These are phyloP conservation scores for Cyberlindnera japonica DNA, from an alignment of 805 yeast genomes.

Conservation along the genomic window DNA sequence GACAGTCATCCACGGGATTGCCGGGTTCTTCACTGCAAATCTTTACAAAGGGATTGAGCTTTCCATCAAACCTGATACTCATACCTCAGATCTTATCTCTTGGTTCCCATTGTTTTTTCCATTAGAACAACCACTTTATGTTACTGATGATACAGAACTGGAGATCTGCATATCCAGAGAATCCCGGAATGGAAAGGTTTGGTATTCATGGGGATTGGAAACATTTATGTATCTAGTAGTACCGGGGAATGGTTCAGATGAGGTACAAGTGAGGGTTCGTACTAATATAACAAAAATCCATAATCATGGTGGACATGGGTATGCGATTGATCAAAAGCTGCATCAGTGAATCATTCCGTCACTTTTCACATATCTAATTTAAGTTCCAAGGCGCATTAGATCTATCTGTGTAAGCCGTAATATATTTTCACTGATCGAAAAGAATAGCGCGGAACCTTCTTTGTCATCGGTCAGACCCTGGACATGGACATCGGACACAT, in stretches of 20 bases:
- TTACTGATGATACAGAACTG: conserved; percentile 52
- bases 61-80: conserved; percentile 45
- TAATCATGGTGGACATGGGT: conserved; percentile 34
- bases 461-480: no score
- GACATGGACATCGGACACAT: no score
- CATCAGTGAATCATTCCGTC: background rate
- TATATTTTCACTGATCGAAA: no score
- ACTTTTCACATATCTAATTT: no score
- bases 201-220: conserved; percentile 70
- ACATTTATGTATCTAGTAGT: conserved; percentile 42
- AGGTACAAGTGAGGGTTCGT: conserved; percentile 33
- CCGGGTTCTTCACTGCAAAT: conserved; percentile 70
- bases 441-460: no score
- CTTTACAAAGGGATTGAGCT: conserved; percentile 57
- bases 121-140: conserved; percentile 46
- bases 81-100: conserved; percentile 46
- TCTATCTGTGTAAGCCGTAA: no score
- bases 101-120: conserved; percentile 75
- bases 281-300: conserved; percentile 39
- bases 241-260: conserved; percentile 23
- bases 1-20: conserved; percentile 65
- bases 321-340: conserved; percentile 14
- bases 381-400: no score
- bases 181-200: conserved; percentile 38
- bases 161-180: conserved; percentile 50